Base-by-base conservation (phyloP, 2,329 filamentous ascomycete genomes). In the Hypoxylon sp. region DNA sequence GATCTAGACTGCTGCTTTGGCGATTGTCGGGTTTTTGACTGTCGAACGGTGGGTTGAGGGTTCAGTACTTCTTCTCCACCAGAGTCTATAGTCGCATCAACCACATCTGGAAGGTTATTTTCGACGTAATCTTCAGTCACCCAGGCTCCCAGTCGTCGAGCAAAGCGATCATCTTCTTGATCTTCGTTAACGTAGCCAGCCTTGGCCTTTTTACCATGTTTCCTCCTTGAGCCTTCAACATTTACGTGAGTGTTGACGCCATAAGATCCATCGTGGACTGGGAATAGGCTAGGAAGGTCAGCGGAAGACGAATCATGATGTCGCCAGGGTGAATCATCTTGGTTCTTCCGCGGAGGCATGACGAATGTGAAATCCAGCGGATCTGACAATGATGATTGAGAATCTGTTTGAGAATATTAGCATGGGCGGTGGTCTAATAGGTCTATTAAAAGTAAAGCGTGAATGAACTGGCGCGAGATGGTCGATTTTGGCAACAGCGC, bases 191-290 rank as follows among this genome's bases (percentile, higher is more conserved):
- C 44, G 13, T 52, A 31, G 7, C 51, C 50, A 8, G 51, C 8
- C 13, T 38, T 48, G 12, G 51, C 6, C 26, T 57, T 62, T 30
- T 44, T 55, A 11, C 59, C 54, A 27, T 56, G 59, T 37, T 52
- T 59, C 17, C 32, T 63, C 16, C 43, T 27, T 12, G 48, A 26
- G 20, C 42, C 13, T 16, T 61, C 56, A 21, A 59, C 16, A 19
- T 55, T 64, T 36, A 67, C 49, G 19, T 61, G 59, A 15, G 64
- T 66, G 34, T 69, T 69, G 31, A 66, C 51, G 13, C 67, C 67
- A 38, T 67, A 69, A 13, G 65, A 67, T 15, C 66, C 66, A 38
- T 68, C 62, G 43, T 66, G 63, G 20, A 57, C 55, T 3, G 64
- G 67, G 38, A 56, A 66, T 19, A 67, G 51, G 15, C 57, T 51